Base-by-base conservation (phyloP, 108 stramenopile genomes). In the Cyclostephanos tholiformis region DNA sequence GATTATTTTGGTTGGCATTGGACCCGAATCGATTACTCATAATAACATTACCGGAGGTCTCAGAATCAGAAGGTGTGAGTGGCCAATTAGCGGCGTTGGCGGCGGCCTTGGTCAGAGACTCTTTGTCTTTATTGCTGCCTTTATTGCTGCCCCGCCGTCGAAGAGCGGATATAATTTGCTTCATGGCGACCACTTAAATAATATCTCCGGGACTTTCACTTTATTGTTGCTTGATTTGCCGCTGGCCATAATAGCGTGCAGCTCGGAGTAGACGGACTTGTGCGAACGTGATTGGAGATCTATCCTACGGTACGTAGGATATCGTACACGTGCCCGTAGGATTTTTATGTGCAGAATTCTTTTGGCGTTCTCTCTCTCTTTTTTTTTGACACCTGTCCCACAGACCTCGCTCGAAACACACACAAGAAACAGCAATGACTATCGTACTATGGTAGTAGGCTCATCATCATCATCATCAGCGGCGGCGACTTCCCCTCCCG, bases 161-260 rank as follows among this genome's bases (percentile, higher is more conserved):
- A 22, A 62, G 38, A 38, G 11, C 41, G 61, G 61, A 62, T 38
- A 22, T 5, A 7, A 62, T 43, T 41, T 62, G 61, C 61, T 62
- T 62, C 61, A 39, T 62, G 32, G 19, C 38, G 4, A n/a, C n/a
- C 38, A 8, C 8, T n/a, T 35, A 39, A 1, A 38, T 19, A 43
- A 1, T 19, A 2, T 29, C 20, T 41, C 22, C 43, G 23, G 10
- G 26, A 26, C 52, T 55, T 9, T 55, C 32, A 32, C 32, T 32
- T 32, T 4, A 32, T 32, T 32, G 32, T 32, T 32, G 2, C 4
- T 2, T 32, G 32, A 4, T 4, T 32, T 32, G 32, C 3, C 32
- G 32, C n/a, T n/a, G n/a, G n/a, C n/a, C n/a, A n/a, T n/a, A n/a
- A n/a, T n/a, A n/a, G n/a, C n/a, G n/a, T n/a, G n/a, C n/a, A n/a